Evolutionary conservation across 441 rosid genomes (phyloP).

Genomic region (Arabidopsis hybrid): DNA sequence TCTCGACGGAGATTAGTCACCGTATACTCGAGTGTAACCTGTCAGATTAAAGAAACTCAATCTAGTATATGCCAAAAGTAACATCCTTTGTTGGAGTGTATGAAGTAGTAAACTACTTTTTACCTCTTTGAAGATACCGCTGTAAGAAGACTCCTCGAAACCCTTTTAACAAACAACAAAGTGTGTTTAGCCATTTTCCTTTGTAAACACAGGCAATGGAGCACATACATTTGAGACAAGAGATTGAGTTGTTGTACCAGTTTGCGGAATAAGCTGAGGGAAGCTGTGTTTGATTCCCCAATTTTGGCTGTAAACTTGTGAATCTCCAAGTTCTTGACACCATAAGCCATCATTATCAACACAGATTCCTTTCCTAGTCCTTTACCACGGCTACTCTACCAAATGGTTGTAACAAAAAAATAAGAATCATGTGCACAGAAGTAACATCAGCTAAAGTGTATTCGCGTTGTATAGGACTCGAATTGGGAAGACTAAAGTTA

Average conservation of each 20-base stretch:
- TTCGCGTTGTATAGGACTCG: not conserved
- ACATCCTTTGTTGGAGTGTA: slow-evolving; percentile 18
- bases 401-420: slow-evolving; percentile 29
- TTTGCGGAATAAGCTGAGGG: slow-evolving; percentile 76
- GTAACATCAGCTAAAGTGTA: slow-evolving; percentile 27
- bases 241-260: slow-evolving; percentile 49
- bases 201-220: not conserved
- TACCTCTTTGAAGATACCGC: slow-evolving; percentile 87
- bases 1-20: slow-evolving; percentile 59
- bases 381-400: slow-evolving; percentile 89
- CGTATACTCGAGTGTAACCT: slow-evolving; percentile 80
- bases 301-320: slow-evolving; percentile 74
- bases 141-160: slow-evolving; percentile 67
- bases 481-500: slow-evolving; percentile 38
- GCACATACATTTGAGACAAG: not conserved
- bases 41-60: slow-evolving; percentile 32
- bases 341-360: slow-evolving; percentile 87
- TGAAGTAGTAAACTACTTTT: slow-evolving; percentile 9
- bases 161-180: slow-evolving; percentile 55
- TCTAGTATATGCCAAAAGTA: slow-evolving; percentile 2
- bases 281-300: slow-evolving; percentile 81
- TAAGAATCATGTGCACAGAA: slow-evolving; percentile 22
- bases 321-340: slow-evolving; percentile 67
- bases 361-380: slow-evolving; percentile 91
- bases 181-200: not conserved